Evolutionary conservation across 2,329 filamentous ascomycete genomes (phyloP), one percentile per base, ranked within the genome.

Genomic region (Aspergillus versicolor): DNA sequence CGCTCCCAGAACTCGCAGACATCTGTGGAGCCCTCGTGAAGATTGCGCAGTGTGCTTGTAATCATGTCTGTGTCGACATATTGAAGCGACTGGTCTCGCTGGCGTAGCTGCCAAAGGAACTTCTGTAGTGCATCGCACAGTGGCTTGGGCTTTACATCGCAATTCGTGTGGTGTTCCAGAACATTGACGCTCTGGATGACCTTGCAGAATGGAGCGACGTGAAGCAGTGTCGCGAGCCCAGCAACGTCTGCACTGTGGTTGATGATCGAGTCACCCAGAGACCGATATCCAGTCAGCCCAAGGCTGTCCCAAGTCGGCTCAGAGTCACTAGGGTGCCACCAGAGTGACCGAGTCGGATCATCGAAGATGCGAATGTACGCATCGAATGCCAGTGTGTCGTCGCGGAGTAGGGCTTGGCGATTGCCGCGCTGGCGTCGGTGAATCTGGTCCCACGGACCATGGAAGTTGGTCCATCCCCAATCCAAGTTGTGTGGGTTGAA

Each of bases 401-500:
- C 77, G 34, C 80, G 82, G 19, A 88, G 75, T 8, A 88, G 74
- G 9, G 85, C 80, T 65, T 84, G 80, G 34, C 83, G 80, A 65
- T 86, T 82, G 32, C 79, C 78, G 53, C 80, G 81, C 57, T 81
- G 78, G n/a, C 85, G 82, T 34, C 75, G 70, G 50, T 84, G 79
- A 49, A 87, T 83, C 44, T 85, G 78, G 58, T 83, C 81, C 72
- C 82, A 83, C 4, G 82, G 82, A 5, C 80, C 81, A 63, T 82
- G 80, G 67, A 86, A 87, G 57, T 84, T 81, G 34, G 82, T 84
- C 84, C 84, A 87, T 2, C 85, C 85, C 80, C 84, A 86, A 63
- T 88, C 85, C 12, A 84, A 71, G 42, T 82, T 83, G 51, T 81
- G 75, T 32, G 78, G 77, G 63, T 81, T 82, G 70, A 85, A 88